A percentile compares a stretch with the other conserved stretches of the same genome.
phyloP scores from a whole-genome alignment of 257 asterid species.

The Nicotiana attenuata region DNA sequence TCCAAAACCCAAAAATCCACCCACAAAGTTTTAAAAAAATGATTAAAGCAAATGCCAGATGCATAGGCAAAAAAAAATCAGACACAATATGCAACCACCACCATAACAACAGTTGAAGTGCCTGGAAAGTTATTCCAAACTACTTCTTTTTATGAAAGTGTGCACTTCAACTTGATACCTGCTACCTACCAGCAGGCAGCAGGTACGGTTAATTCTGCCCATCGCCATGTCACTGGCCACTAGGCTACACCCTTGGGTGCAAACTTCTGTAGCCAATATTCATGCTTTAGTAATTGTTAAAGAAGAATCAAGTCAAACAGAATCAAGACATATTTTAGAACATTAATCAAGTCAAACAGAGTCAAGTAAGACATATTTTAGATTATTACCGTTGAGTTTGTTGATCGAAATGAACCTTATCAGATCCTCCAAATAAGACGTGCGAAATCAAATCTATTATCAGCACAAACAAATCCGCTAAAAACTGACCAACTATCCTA shows the following conservation, averaged over 20 bases:
- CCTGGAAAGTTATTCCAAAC: not conserved
- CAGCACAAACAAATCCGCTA: not conserved
- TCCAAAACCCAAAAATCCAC: not conserved
- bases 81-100: not conserved
- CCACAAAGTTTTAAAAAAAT: not conserved
- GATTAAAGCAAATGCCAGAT: not conserved
- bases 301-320: not conserved
- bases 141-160: no score
- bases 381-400: not conserved
- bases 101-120: not conserved
- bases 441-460: not conserved
- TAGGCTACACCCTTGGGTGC: no score
- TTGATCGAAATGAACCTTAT: conserved; percentile 6
- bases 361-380: not conserved
- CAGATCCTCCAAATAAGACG: conserved; percentile 1
- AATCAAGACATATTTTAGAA: no score
- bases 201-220: no score
- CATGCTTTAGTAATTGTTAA: not conserved
- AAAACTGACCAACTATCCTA: not conserved
- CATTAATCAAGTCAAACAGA: not conserved
- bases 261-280: not conserved
- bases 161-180: no score
- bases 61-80: not conserved
- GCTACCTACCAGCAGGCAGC: no score
- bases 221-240: no score